Evolutionary conservation across 345 rosid genomes (phyloP), one percentile per base, ranked within the genome.

Genomic region (Citrus hindsii): DNA sequence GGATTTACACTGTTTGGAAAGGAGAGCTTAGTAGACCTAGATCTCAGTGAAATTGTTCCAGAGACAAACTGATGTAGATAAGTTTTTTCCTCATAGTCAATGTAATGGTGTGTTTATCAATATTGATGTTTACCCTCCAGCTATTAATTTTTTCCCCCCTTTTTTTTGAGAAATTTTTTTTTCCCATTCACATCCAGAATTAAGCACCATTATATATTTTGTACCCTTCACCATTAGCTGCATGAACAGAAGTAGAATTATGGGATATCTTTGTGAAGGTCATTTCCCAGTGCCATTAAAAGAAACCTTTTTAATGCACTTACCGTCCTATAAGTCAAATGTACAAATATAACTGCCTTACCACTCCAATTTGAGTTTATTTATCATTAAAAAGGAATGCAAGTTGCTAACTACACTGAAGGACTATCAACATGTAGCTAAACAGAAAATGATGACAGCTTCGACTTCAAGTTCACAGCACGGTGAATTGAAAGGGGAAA

Each of bases 1-100:
- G 92, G 81, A 46, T 85, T 95, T 73, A 88, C 93, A 24, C 82
- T 93, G 70, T 92, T 95, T 77, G 97, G 99, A 53, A 95, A 92
- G 84, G 99, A 95, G 82, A 93, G 89, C 62, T 79, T 91, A 35
- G 94, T 91, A 55, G 99, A 95, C 65, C 68, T 93, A 72, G 92
- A 90, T 86, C 76, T 88, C 83, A 71, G 79, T 81, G 96, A 95
- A 87, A 89, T 95, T 88, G 93, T 87, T 53, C 77, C 85, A 38
- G 91, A 86, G 86, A 78, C 81, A 68, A 73, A 79, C 63, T 86
- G 86, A 85, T 84, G 68, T 69, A 60, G 61, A 65, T 70, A 51
- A 59, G 37, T 69, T 71, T 6, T 81, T 40, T 83, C 68, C 28
- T 77, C 59, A 33, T 60, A 14, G 69, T 79, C 53, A 22, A 82